Base-by-base conservation (phyloP, 139 green algal genomes). In the Coelastrella sp. region DNA sequence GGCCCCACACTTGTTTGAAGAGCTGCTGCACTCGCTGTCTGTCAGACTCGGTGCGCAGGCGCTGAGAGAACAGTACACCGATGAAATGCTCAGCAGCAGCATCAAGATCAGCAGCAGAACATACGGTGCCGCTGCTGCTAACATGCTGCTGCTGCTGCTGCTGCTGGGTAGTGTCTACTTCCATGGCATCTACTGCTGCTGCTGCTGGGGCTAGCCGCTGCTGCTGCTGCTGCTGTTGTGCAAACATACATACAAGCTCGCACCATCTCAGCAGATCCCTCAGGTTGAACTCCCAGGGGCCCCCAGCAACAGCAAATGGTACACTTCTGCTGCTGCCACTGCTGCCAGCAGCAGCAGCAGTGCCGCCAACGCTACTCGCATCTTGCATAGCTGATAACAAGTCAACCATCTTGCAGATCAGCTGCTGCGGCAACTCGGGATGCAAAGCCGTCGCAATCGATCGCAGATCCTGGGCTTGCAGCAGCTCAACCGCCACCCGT, bases 261-360 rank as follows among this genome's bases (percentile, higher is more conserved):
- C 97, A 99, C 98, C 98, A 99, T 47, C 98, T 94, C 90, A 99
- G 94, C 78, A 99, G 92, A 90, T 99, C 98, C 0, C 98, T 95
- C 88, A 99, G 93, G 92, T 99, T 99, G 95, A 99, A 99, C 91
- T 99, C 98, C 97, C 97, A 99, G 10, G 98, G 98, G 4, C 97
- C 96, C 2, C 98, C 98, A 7, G 93, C 89, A 0, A 89, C 83
- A 0, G 93, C 97, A 93, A 99, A 98, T 79, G 75, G 80, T 10
- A 57, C 80, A 17, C 47, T 64, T 23, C 81, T n/a, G 32, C 60
- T 61, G 20, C 83, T 60, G 56, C 56, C 17, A 22, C 59, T 20
- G 2, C 87, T 20, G 47, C 66, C 87, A 13, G 47, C 66, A 47
- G 4, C 74, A 4, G 32, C 59, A 32, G 20, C 19, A 73, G 73